Conservation (phyloP, 306 rosid species). For the Cicer arietinum region DNA sequence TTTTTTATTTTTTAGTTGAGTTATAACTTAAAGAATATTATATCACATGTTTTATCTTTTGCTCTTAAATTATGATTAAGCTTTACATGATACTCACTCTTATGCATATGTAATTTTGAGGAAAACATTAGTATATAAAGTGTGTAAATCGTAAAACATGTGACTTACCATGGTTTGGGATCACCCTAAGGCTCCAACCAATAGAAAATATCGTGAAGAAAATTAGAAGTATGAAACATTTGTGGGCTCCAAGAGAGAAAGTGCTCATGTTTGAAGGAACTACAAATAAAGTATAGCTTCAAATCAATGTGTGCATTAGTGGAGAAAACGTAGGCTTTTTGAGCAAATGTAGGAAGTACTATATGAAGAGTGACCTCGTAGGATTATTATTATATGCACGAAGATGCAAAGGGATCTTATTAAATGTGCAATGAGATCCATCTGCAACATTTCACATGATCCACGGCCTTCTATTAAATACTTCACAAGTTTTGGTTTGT, state of each 20-base stretch:
- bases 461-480: slow-evolving; percentile 63
- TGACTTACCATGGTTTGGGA: slow-evolving; percentile 50
- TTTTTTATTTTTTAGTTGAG: too few relatives aligned
- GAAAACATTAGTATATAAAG: background rate
- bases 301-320: slow-evolving; percentile 38
- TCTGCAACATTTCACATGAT: slow-evolving; percentile 83
- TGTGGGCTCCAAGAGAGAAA: slow-evolving; percentile 48
- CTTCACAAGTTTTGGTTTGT: slow-evolving; percentile 71
- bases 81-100: background rate
- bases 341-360: slow-evolving; percentile 6
- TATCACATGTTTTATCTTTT: background rate
- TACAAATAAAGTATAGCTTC: slow-evolving; percentile 7
- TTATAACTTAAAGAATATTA: too few relatives aligned
- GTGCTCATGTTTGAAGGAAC: slow-evolving; percentile 55
- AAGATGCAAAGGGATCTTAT: slow-evolving; percentile 38
- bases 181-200: slow-evolving; percentile 54
- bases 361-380: background rate
- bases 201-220: slow-evolving; percentile 53
- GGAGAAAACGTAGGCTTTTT: slow-evolving; percentile 9
- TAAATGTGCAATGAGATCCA: slow-evolving; percentile 66
- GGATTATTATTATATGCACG: slow-evolving; percentile 25
- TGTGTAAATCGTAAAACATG: background rate
- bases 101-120: background rate
- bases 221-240: slow-evolving; percentile 47
- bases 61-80: background rate